These are phyloP conservation scores for Lasiodiplodia sp. DNA, from an alignment of 2,329 filamentous ascomycete genomes.

Conservation along the genomic window DNA sequence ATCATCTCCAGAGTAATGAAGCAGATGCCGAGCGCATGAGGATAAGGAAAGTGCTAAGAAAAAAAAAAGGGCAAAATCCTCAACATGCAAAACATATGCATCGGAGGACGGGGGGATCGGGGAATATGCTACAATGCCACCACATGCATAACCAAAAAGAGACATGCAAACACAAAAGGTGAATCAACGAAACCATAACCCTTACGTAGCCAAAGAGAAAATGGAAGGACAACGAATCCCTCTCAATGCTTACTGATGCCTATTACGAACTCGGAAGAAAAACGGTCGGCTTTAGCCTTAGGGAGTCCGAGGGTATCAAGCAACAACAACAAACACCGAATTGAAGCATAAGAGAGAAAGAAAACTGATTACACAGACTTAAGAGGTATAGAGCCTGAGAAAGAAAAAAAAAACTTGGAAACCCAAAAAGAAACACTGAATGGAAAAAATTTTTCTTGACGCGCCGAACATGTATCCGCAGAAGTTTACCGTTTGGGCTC, in stretches of 20 bases:
- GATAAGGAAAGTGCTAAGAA: neutral
- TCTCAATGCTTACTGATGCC: constrained; percentile 20
- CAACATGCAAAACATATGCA: neutral
- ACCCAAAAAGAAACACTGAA: neutral
- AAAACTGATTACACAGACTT: constrained; percentile 21
- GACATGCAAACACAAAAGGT: neutral
- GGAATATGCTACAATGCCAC: constrained; percentile 24
- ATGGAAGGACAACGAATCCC: neutral
- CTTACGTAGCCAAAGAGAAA: neutral
- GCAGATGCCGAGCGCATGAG: neutral
- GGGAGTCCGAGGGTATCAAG: constrained; percentile 26
- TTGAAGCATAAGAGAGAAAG: neutral
- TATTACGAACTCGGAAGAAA: constrained; percentile 25
- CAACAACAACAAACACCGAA: constrained; percentile 18
- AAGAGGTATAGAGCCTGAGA: constrained; percentile 24
- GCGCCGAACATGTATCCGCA: constrained; percentile 2
- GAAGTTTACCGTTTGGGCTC: neutral
- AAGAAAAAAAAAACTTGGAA: neutral
- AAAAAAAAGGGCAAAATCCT: neutral
- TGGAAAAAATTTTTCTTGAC: constrained; percentile 6
- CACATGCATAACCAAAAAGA: constrained; percentile 4
- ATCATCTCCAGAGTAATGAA: constrained; percentile 8
- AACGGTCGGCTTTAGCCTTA: constrained; percentile 2
- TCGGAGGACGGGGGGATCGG: neutral
- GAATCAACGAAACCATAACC: neutral